Evolutionary conservation across 2,329 filamentous ascomycete species (phyloP).

Genomic region (Aspergillus fructus): DNA sequence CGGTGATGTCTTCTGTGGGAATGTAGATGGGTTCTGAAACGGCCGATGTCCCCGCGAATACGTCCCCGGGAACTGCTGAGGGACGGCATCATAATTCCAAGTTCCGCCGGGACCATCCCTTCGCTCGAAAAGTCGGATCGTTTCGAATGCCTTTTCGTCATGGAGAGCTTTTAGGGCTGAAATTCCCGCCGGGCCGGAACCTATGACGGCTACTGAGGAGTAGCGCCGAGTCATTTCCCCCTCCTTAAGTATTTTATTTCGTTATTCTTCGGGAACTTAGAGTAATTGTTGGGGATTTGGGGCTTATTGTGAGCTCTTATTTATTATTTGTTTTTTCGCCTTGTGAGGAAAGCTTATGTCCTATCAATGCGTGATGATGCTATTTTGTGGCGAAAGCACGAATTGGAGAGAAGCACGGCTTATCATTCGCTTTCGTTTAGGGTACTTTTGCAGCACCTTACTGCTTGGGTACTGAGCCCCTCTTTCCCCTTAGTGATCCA

Average conservation of each 20-base stretch:
- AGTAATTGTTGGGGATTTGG: neutral
- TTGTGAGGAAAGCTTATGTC: neutral
- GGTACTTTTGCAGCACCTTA: neutral
- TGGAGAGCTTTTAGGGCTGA: constrained; percentile 24
- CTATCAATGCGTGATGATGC: constrained; percentile 5
- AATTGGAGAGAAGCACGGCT: neutral
- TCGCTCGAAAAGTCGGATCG: constrained; percentile 33
- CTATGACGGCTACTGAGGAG: constrained; percentile 11
- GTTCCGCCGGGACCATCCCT: constrained; percentile 30
- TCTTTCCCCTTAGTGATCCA: neutral
- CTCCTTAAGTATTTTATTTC: neutral
- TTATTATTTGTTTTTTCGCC: neutral
- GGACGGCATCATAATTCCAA: constrained; percentile 31
- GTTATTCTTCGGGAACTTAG: neutral
- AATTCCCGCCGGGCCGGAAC: constrained; percentile 9
- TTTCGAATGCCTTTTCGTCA: constrained; percentile 32
- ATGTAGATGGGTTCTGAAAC: constrained; percentile 16
- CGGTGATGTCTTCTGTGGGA: constrained; percentile 10
- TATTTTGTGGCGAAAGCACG: constrained; percentile 6
- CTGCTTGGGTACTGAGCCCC: neutral
- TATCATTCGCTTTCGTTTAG: neutral
- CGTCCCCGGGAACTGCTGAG: constrained; percentile 23
- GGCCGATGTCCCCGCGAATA: neutral
- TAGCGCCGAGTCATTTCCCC: constrained; percentile 8
- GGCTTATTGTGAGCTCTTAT: neutral